A percentile compares a stretch with the other conserved stretches of the same genome.
Conservation (phyloP, 441 rosid genomes). For the Populus hybrid region DNA sequence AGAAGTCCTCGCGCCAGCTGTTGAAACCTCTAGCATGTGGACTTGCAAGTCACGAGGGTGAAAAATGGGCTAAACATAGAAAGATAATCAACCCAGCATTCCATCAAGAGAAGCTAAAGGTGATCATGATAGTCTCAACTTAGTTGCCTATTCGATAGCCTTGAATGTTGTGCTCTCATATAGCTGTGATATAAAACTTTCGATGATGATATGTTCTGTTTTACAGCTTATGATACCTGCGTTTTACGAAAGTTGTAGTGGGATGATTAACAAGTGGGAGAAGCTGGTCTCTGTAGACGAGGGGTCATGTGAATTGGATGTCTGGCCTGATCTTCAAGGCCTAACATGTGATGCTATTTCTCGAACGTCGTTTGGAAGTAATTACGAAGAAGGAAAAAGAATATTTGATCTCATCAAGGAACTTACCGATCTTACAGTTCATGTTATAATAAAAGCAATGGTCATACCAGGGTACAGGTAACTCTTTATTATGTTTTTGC, state of each 20-base stretch:
- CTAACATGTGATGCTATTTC: not conserved
- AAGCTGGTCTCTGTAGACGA: not conserved
- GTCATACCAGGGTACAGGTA: constrained; percentile 10
- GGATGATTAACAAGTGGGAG: constrained; percentile 17
- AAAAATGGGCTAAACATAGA: no score
- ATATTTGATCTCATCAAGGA: constrained; percentile 13
- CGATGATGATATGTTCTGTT: no score
- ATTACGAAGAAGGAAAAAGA: constrained; percentile 10
- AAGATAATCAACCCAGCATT: no score
- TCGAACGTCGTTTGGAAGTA: constrained; percentile 1
- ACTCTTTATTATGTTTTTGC: not conserved
- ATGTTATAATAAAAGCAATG: not conserved
- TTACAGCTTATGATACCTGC: constrained; percentile 15
- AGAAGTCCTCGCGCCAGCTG: no score
- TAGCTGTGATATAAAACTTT: no score
- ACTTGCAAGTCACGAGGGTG: no score
- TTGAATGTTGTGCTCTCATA: no score
- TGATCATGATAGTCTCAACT: no score
- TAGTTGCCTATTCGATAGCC: no score
- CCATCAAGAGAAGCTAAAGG: no score
- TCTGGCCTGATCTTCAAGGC: constrained; percentile 7
- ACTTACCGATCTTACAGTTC: not conserved
- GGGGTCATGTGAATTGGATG: constrained; percentile 1
- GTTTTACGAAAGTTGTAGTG: constrained; percentile 7
- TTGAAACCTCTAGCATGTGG: no score